Base-by-base conservation (phyloP, 176 grass and related monocot genomes). In the Cymbopogon citratus region DNA sequence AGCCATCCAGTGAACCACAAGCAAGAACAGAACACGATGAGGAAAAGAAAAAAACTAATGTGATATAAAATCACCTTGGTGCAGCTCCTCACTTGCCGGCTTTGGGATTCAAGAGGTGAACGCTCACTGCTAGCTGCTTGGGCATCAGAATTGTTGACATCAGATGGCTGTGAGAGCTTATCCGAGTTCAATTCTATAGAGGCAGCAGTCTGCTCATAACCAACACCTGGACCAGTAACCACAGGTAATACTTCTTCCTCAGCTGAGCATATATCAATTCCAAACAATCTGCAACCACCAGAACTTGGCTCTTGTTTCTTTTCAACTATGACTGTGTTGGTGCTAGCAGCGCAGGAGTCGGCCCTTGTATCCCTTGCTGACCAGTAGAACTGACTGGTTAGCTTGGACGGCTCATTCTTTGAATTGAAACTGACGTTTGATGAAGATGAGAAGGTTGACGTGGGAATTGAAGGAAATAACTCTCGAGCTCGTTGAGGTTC, bases 251-350 rank as follows among this genome's bases (percentile, higher is more conserved):
- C 54, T 74, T 80, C 83, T 78, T 89, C 89, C 61, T 83, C 83
- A 8, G 59, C 69, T 48, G 84, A 85, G 61, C 92, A 83, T 81
- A 99, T 80, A 71, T 99, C 82, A 23, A 99, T 91, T 39, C 96
- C 96, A 83, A 99, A 99, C 82, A 99, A 87, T 83, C 92, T 95
- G 80, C 88, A 95, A 14, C 96, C 87, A 73, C 46, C 76, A 29
- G 54, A 29, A 75, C 44, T 59, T 57, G 81, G 62, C 73, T 95
- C 91, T 81, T 82, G 69, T 86, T 92, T 97, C 66, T 81, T 90
- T 80, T 92, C 87, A 71, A 69, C 56, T 74, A 65, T 39, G 59
- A 79, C 68, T 36, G 57, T 91, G 69, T 84, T 91, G 33, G 87
- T 78, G 70, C 89, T 85, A 89, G 74, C 78, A 76, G 85, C 28